phyloP scores from a whole-genome alignment of 306 rosid genomes.

The Notholithocarpus densiflorus region DNA sequence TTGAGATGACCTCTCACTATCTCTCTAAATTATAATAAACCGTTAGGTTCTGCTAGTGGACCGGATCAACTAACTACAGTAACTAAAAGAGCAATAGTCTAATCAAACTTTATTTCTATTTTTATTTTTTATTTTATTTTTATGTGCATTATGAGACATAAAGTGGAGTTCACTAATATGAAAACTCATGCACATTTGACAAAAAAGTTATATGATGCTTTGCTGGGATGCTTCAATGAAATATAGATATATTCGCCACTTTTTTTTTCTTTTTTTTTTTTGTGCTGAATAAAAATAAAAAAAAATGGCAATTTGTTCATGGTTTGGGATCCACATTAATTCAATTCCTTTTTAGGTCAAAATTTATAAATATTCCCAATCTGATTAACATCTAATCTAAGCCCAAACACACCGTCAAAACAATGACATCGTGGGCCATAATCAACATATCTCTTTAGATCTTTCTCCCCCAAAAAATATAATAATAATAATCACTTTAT shows the following conservation, averaged over 20 bases:
- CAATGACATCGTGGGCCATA: too few species aligned
- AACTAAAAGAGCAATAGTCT: neutral
- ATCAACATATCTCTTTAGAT: too few species aligned
- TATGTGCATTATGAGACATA: neutral
- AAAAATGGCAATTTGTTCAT: neutral
- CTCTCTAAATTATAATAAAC: neutral
- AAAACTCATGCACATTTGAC: neutral
- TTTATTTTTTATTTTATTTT: neutral
- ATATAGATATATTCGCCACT: neutral
- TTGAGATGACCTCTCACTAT: constrained; percentile 3
- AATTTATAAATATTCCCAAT: neutral
- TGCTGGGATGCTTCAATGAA: neutral
- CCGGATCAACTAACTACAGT: neutral
- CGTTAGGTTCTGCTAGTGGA: neutral
- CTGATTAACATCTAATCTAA: too few species aligned
- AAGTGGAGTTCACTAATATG: constrained; percentile 1
- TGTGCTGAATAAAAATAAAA: too few species aligned
- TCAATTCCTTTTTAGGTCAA: neutral
- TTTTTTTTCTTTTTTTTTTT: too few species aligned
- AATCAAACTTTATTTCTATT: neutral
- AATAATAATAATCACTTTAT: too few species aligned
- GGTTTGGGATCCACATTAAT: neutral
- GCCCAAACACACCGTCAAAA: too few species aligned
- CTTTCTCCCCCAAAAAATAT: too few species aligned
- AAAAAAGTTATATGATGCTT: neutral